A percentile compares a stretch with the other conserved stretches of the same genome.
Conservation (phyloP, 768 basidiomycete species). For the Termitomyces eurrhizus region DNA sequence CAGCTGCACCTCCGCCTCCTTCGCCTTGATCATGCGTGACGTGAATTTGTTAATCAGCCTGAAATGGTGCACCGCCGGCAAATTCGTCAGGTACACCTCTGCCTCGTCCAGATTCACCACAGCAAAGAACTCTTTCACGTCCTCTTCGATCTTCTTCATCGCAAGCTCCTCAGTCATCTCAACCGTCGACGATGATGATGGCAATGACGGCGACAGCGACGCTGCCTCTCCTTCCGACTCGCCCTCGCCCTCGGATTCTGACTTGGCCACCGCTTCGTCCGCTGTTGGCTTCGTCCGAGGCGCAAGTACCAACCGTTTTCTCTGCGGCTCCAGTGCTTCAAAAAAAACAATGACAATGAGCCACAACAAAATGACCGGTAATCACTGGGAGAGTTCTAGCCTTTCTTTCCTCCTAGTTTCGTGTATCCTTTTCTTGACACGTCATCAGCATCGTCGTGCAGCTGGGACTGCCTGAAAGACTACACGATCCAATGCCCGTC, state of each 20-base stretch:
- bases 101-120: conserved; percentile 85
- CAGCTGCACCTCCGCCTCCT: conserved; percentile 75
- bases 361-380: no score
- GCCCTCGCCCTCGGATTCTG: conserved; percentile 31
- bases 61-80: conserved; percentile 62
- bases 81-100: conserved; percentile 75
- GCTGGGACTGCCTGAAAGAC: no score
- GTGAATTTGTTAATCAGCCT: conserved; percentile 75
- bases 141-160: conserved; percentile 73
- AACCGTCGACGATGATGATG: conserved; percentile 12
- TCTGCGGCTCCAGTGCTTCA: neutral
- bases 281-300: neutral
- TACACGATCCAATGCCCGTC: no score
- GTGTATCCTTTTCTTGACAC: no score
- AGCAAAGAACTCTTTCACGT: conserved; percentile 85
- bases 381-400: no score
- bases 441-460: no score
- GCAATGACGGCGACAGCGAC: no score
- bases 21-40: conserved; percentile 71
- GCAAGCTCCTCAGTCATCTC: conserved; percentile 67
- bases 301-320: neutral
- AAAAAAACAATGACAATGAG: conserved; percentile 21
- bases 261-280: conserved; percentile 1
- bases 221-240: conserved; percentile 40
- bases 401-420: no score